Conservation (phyloP, 306 rosid genomes). For the Cotoneaster glaucophyllus region DNA sequence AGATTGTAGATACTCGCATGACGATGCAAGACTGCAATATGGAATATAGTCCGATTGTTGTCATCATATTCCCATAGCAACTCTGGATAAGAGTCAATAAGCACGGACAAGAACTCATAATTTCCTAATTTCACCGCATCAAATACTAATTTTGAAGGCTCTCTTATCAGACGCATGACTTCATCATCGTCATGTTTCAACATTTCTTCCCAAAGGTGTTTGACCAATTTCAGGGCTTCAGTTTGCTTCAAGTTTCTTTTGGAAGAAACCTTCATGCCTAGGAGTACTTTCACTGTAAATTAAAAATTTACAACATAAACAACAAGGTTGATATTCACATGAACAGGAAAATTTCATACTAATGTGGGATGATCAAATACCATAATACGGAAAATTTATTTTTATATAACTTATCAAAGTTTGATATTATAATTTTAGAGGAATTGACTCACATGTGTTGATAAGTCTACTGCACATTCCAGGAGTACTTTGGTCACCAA, state of each 20-base stretch:
- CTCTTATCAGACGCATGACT: not conserved
- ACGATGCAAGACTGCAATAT: slow-evolving; percentile 18
- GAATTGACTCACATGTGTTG: not conserved
- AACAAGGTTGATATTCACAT: not conserved
- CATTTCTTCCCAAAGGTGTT: slow-evolving; percentile 4
- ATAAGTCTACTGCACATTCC: slow-evolving; percentile 1
- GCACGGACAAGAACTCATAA: slow-evolving; percentile 16
- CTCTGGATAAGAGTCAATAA: slow-evolving; percentile 15
- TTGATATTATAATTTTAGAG: not conserved
- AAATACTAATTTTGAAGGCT: not conserved
- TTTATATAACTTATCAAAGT: not conserved
- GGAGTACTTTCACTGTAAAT: not conserved
- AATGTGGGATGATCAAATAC: too few species aligned
- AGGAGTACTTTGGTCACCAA: not conserved
- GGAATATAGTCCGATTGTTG: slow-evolving; percentile 11
- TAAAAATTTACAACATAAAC: not conserved
- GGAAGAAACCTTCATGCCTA: not conserved
- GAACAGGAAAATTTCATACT: too few species aligned
- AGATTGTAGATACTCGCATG: slow-evolving; percentile 17
- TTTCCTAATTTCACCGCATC: slow-evolving; percentile 24
- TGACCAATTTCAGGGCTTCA: slow-evolving; percentile 13
- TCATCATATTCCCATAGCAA: slow-evolving; percentile 10
- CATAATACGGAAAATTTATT: too few species aligned
- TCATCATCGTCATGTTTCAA: not conserved
- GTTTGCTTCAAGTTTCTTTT: not conserved